Base-by-base conservation (phyloP, 2,329 filamentous ascomycete species). In the Chaetomiaceae sp. region DNA sequence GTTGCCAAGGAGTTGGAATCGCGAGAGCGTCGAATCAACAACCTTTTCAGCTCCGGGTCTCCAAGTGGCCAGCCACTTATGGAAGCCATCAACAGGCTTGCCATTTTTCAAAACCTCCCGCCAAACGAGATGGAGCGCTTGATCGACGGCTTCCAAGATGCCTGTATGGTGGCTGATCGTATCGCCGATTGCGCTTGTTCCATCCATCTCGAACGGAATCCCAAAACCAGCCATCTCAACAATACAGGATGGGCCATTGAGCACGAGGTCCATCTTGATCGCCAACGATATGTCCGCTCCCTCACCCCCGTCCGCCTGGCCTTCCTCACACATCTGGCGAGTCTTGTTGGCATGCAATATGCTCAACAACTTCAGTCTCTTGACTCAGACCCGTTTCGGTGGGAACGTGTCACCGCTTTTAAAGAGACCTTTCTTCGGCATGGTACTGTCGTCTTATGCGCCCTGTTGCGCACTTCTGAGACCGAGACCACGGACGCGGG, bases 361-460 rank as follows among this genome's bases (percentile, higher is more conserved):
- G 37, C 37, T 0, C 34, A 25, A 40, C 16, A 29, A 21, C 37
- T 36, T 10, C 30, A 37, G 11, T 18, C 21, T 18, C 14, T 18
- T 14, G 30, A 37, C 5, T 29, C 47, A 11, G 48, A 50, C 23
- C 38, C 38, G 11, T 44, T 50, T 16, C 23, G 20, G 4, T 34
- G 32, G 48, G 48, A 50, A 16, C 48, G 48, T 10, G 23, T 44
- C 48, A 50, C 16, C n/a, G 38, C 48, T 4, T 37, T 50, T 18
- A 43, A 50, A 16, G 48, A 50, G 40, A 29, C 48, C 23, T 50
- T 50, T 30, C 30, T 50, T 14, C 48, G 48, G 3, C 48, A 50
- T n/a, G 48, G 38, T 16, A 43, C 48, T 32, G 48, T 36, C 32
- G 23, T 43, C 48, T 6, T 50, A 11, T 44, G 21, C 30, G 40